Evolutionary conservation across 495 filamentous ascomycete species (phyloP), one percentile per base, ranked within the genome.

Genomic region (Neurospora discreta): DNA sequence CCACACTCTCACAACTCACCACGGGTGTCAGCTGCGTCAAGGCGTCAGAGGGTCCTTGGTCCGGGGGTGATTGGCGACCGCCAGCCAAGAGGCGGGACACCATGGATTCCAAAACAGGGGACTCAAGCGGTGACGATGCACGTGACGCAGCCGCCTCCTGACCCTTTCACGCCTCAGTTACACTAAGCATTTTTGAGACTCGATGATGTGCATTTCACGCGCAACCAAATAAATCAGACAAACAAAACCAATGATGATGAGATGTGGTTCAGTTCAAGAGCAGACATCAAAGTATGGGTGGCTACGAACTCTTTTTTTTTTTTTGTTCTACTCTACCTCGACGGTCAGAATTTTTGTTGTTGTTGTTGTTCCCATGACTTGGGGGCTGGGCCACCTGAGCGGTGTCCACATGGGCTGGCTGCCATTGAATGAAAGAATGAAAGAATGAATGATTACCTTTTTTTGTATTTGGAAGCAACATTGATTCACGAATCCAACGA

Each of bases 11-110:
- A 18, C 52, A 23, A 20, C 42, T 23, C n/a, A 46, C n/a, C 43
- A 46, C n/a, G n/a, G 30, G 46, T 58, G 46, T 58, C 52, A 73
- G 60, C 78, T 79, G 78, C 77, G 77, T 80, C 77, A 80, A 74
- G 78, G 75, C 72, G 76, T 75, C 76, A 76, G 75, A 75, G 73
- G 73, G 71, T 72, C 41, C 43, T 73, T 73, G 76, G 68, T 68
- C 69, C 71, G 33, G 33, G 33, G 68, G 69, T 73, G 71, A 74
- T 73, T 73, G 70, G 72, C 52, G 23, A 60, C 52, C 5, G 18
- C 38, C 38, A 26, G 52, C 52, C 52, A 60, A 60, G 46, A 58
- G 52, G 52, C 52, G 52, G 52, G 52, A 60, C 52, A 60, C 11
- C 52, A 60, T n/a, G n/a, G n/a, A n/a, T n/a, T 60, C 20, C 38